Evolutionary conservation across 2,329 filamentous ascomycete genomes (phyloP), one percentile per base, ranked within the genome.

Genomic region (Diaporthe caulivora): DNA sequence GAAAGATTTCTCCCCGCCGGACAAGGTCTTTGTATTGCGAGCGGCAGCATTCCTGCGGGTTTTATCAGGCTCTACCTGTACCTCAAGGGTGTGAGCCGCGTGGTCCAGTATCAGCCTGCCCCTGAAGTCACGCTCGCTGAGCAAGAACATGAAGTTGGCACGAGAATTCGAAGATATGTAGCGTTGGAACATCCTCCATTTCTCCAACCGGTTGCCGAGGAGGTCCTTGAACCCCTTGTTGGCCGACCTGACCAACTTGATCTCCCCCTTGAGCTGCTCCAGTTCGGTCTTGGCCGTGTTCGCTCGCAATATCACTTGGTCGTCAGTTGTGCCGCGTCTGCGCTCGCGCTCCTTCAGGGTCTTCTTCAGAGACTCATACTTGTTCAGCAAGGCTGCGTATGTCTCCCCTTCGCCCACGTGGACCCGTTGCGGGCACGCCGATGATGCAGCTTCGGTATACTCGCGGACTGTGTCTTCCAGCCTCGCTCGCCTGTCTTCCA

Each of bases 1-100:
- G 82, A 98, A 99, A 0, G 96, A 98, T 82, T 99, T 99, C 82
- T 99, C 97, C 40, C 97, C 97, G 70, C 97, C 97, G 11, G 95
- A 98, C 1, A 99, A 87, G 0, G 96, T 98, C 84, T 95, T 97
- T 31, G 97, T 96, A 79, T 94, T 93, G 65, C 96, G 91, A 2
- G 95, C 95, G 5, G 89, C 87, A 29, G 89, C 90, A 75, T 89
- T 92, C 77, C 88, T 90, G 77, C 89, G 92, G 29, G 93, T 97
- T 79, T 91, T 87, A 75, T 92, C 91, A 0, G 91, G 91, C 80
- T 93, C 90, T 75, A 96, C 93, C 76, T 93, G 89, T 73, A 99
- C 89, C 76, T 95, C 92, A 49, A 99, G 89, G 72, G 89, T 87
- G 77, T 93, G 93, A n/a, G 87, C 82, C 64, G 87, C 85, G 83